Conservation (phyloP, 805 yeast species). For the Zygosaccharomyces lentus region DNA sequence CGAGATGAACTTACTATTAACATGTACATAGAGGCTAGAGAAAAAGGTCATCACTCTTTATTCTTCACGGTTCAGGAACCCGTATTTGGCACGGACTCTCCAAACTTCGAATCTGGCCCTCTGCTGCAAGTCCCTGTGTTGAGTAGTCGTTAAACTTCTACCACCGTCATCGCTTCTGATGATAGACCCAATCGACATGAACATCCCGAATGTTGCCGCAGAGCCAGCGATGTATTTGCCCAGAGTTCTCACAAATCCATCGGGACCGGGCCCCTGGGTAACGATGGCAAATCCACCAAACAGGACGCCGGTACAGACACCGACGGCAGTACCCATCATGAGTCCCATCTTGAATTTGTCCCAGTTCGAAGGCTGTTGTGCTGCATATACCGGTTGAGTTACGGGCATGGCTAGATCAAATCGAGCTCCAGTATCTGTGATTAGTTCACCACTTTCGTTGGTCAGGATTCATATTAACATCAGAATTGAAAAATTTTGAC, state of each 20-base stretch:
- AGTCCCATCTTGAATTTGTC: slow-evolving; percentile 99
- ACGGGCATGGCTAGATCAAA: slow-evolving; percentile 47
- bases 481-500: slow-evolving; percentile 1
- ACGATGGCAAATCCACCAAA: slow-evolving; percentile 91
- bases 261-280: slow-evolving; percentile 96
- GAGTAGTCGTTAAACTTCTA: slow-evolving; percentile 16
- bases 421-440: background rate
- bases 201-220: slow-evolving; percentile 93
- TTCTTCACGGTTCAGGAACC: slow-evolving; percentile 11
- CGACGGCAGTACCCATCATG: slow-evolving; percentile 81
- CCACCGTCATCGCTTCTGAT: slow-evolving; percentile 64
- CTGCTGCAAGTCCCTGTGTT: slow-evolving; percentile 25
- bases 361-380: slow-evolving; percentile 75
- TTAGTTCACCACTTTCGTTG: background rate
- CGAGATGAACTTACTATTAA: slow-evolving; percentile 13
- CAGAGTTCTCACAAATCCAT: slow-evolving; percentile 91
- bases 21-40: slow-evolving; percentile 10
- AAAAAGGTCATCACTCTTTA: slow-evolving; percentile 1
- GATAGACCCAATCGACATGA: slow-evolving; percentile 94
- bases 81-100: slow-evolving; percentile 28
- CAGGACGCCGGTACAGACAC: slow-evolving; percentile 90
- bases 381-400: slow-evolving; percentile 59
- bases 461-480: slow-evolving; percentile 1
- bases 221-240: slow-evolving; percentile 97
- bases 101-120: slow-evolving; percentile 32